Evolutionary conservation across 2,329 filamentous ascomycete species (phyloP), one percentile per base, ranked within the genome.

Genomic region (Hymenoscyphus linearis): DNA sequence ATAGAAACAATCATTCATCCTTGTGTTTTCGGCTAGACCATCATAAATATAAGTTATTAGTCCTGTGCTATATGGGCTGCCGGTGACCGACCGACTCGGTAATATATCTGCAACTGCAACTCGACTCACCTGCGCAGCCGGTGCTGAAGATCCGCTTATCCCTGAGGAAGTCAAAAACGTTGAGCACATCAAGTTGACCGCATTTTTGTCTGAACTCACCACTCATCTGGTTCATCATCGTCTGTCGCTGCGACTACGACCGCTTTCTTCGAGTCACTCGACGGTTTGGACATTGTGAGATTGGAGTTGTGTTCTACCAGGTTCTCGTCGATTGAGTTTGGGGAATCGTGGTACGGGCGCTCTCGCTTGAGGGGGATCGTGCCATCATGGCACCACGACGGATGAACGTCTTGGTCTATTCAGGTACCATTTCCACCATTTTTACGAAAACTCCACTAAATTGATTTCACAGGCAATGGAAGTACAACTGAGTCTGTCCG

Each of bases 61-160:
- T 47, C 10, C 31, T 47, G 40, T n/a, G n/a, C n/a, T n/a, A n/a
- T 3, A 31, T 31, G 31, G 31, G n/a, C 36, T 36, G 34, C 47
- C 25, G 55, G 62, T 55, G 10, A 61, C 47, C 36, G 62, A 58
- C 40, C 22, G 47, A 31, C n/a, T 13, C 40, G 40, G 40, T 47
- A 18, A 25, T 47, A 47, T 47, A 47, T 22, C 18, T 31, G 31
- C 31, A 31, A 31, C 31, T 31, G 31, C 26, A 55, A 18, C 47
- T 58, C 40, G 31, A 69, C 78, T 72, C 78, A 96, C 93, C 87
- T 76, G 92, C 85, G 73, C 93, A 98, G 62, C 93, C 95, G 2
- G 93, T 98, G 79, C 91, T 96, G 79, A 91, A 96, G 76, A 98
- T 98, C 73, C 95, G 84, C 83, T 96, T 93, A 79, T 98, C 93